phyloP scores from a whole-genome alignment of 179 eudicot genomes.

The Silene vulgaris region DNA sequence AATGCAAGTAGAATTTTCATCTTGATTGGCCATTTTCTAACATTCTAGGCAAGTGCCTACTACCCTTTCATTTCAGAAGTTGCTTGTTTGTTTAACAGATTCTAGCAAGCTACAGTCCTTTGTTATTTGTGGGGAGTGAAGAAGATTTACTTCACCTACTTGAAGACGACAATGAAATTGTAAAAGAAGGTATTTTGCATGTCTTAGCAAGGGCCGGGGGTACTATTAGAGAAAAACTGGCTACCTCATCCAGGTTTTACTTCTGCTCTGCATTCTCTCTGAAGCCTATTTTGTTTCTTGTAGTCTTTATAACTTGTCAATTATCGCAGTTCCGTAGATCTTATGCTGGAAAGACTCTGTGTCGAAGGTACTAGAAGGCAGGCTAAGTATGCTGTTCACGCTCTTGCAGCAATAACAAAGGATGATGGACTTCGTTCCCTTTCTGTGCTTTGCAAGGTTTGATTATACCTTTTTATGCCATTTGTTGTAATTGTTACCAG shows the following conservation, averaged over 20 bases:
- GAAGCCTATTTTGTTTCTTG: conserved; percentile 10
- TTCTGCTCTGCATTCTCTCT: conserved; percentile 4
- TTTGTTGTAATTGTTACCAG: not conserved
- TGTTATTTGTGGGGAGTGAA: conserved; percentile 74
- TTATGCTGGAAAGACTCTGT: conserved; percentile 82
- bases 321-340: conserved; percentile 79
- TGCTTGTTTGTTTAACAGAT: conserved; percentile 42
- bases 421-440: conserved; percentile 93
- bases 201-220: conserved; percentile 96
- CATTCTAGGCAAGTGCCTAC: conserved; percentile 8
- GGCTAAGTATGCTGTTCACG: conserved; percentile 98
- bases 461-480: conserved; percentile 9
- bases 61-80: not conserved
- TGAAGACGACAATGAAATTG: conserved; percentile 78
- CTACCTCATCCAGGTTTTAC: conserved; percentile 76
- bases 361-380: conserved; percentile 92
- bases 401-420: conserved; percentile 90
- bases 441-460: conserved; percentile 95
- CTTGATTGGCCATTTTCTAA: conserved; percentile 5
- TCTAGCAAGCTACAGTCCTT: conserved; percentile 77
- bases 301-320: conserved; percentile 15
- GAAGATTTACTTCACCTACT: conserved; percentile 72
- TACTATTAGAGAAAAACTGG: conserved; percentile 75
- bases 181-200: conserved; percentile 94
- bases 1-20: not conserved